Percentiles rank a stretch among this genome's conserved stretches.
phyloP scores from a whole-genome alignment of 2,329 filamentous ascomycete genomes.

The Ophiocordyceps camponoti-floridani region DNA sequence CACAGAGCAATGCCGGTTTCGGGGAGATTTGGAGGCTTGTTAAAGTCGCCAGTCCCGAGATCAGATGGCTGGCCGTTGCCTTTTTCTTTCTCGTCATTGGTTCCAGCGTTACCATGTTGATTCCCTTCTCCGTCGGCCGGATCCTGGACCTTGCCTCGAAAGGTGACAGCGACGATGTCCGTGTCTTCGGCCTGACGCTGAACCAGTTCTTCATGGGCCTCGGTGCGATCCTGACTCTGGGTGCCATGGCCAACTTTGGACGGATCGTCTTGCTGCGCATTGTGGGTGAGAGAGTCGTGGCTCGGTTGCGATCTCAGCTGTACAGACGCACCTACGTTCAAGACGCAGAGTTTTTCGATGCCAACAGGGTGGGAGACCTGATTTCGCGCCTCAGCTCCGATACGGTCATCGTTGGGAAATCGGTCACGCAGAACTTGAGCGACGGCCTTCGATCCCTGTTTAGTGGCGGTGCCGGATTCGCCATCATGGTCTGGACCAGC shows the following conservation, averaged over 20 bases:
- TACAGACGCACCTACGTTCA: conserved; percentile 91
- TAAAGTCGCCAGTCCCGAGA: conserved; percentile 75
- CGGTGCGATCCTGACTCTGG: conserved; percentile 57
- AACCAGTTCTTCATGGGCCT: conserved; percentile 79
- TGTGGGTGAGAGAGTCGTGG: conserved; percentile 87
- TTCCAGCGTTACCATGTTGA: conserved; percentile 84
- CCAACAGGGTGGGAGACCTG: conserved; percentile 87
- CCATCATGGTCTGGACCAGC: conserved; percentile 91
- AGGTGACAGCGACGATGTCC: conserved; percentile 42
- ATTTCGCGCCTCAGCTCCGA: conserved; percentile 92
- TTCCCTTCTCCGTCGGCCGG: conserved; percentile 91
- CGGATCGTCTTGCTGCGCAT: conserved; percentile 86
- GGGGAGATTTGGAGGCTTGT: conserved; percentile 73
- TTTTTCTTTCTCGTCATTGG: conserved; percentile 78
- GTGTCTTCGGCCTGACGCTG: conserved; percentile 68
- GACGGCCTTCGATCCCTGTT: conserved; percentile 86
- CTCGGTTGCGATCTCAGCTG: conserved; percentile 71
- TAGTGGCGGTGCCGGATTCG: conserved; percentile 75
- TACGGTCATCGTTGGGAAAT: conserved; percentile 95
- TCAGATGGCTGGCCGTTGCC: conserved; percentile 58
- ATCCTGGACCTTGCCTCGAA: conserved; percentile 86
- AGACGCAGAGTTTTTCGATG: conserved; percentile 97
- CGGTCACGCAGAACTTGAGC: conserved; percentile 92
- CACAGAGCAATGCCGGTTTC: conserved; percentile 38
- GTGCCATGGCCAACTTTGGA: conserved; percentile 82